Evolutionary conservation across 164 flowering plant species (phyloP).

Genomic region (Chimonanthus salicifolius): DNA sequence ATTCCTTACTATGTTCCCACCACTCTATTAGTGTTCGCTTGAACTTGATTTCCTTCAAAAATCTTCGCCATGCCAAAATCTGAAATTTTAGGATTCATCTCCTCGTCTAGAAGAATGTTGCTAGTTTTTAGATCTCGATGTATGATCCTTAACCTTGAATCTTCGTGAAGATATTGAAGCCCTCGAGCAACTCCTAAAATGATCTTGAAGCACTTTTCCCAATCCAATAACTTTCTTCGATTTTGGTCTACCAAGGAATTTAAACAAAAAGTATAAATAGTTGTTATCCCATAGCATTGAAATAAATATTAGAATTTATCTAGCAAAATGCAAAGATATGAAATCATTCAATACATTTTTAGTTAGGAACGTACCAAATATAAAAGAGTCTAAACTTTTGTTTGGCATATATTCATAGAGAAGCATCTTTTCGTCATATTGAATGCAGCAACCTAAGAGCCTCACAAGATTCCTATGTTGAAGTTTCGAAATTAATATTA

Average conservation of each 20-base stretch:
- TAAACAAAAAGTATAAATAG: background rate
- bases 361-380: constrained; percentile 15
- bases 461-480: constrained; percentile 39
- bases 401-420: constrained; percentile 36
- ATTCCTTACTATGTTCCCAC: constrained; percentile 44
- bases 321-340: background rate
- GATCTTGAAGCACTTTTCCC: constrained; percentile 22
- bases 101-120: constrained; percentile 44
- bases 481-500: constrained; percentile 31
- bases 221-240: constrained; percentile 9
- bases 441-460: constrained; percentile 32
- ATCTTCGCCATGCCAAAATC: constrained; percentile 68
- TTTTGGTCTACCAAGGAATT: constrained; percentile 8
- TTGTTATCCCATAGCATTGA: background rate
- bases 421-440: constrained; percentile 29
- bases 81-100: constrained; percentile 43
- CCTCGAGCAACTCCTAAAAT: constrained; percentile 47
- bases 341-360: too few species aligned
- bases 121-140: constrained; percentile 59
- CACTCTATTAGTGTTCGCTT: constrained; percentile 20
- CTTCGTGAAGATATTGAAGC: constrained; percentile 55
- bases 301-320: background rate
- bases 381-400: constrained; percentile 22
- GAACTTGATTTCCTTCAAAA: constrained; percentile 23
- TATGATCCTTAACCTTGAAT: constrained; percentile 43